Percentiles rank a stretch among this genome's conserved stretches.
Evolutionary conservation across 164 flowering plant genomes (phyloP).

Genomic region (Tinospora cordifolia): DNA sequence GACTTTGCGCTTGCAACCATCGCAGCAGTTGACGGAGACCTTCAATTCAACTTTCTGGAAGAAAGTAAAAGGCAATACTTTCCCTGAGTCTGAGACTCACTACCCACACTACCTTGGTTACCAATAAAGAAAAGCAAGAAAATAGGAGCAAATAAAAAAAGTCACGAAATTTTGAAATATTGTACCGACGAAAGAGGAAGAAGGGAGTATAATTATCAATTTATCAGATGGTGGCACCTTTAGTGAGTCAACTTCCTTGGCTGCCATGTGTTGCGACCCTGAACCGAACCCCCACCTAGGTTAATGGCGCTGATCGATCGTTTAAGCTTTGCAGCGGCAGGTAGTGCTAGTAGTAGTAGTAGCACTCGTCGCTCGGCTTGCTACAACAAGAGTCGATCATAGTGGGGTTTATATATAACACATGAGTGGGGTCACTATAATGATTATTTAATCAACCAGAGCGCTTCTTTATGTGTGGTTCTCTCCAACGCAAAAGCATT

Average conservation of each 20-base stretch:
- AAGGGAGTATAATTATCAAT: background rate
- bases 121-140: background rate
- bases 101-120: background rate
- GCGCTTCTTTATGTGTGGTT: background rate
- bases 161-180: background rate
- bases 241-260: conserved; percentile 21
- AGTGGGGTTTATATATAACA: conserved; percentile 1
- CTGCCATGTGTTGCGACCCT: conserved; percentile 12
- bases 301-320: background rate
- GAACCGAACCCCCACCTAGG: background rate
- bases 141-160: background rate
- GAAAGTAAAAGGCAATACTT: conserved; percentile 8
- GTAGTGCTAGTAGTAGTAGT: no score
- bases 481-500: conserved; percentile 5
- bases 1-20: conserved; percentile 56
- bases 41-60: conserved; percentile 51
- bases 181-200: background rate
- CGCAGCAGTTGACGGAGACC: conserved; percentile 49
- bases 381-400: background rate
- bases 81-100: conserved; percentile 3
- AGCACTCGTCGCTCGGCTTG: background rate
- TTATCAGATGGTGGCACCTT: conserved; percentile 13
- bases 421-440: background rate
- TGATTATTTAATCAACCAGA: background rate
- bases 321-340: no score